Percentiles rank a stretch among this genome's conserved stretches.
These are phyloP conservation scores for Tylopilus rubrobrunneus DNA, from an alignment of 768 basidiomycete species.

Conservation along the genomic window DNA sequence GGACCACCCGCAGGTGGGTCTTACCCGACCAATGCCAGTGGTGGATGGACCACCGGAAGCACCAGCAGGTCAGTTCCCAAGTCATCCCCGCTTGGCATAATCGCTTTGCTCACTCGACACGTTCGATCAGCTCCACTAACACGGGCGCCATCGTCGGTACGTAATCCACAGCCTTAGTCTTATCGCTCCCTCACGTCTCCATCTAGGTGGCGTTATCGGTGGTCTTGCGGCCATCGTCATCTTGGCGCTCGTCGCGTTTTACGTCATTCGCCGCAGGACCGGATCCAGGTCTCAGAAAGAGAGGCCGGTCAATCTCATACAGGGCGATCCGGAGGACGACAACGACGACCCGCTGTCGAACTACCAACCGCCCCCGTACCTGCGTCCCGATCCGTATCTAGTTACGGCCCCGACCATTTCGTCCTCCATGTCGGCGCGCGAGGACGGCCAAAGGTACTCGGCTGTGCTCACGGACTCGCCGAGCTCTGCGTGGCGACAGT, in stretches of 20 bases:
- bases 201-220: constrained; percentile 50
- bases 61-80: constrained; percentile 24
- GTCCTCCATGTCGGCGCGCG: constrained; percentile 32
- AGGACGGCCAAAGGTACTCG: constrained; percentile 20
- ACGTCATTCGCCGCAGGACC: constrained; percentile 48
- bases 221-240: constrained; percentile 50
- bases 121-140: constrained; percentile 30
- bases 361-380: constrained; percentile 63
- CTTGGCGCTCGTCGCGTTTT: constrained; percentile 39
- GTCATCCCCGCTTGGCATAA: neutral
- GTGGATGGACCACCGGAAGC: constrained; percentile 28
- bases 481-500: constrained; percentile 23
- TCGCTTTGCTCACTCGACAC: neutral
- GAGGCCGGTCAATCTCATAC: constrained; percentile 64
- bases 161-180: constrained; percentile 4
- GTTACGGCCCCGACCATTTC: constrained; percentile 58
- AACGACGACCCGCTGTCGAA: constrained; percentile 30
- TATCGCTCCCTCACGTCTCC: constrained; percentile 5
- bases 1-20: constrained; percentile 72
- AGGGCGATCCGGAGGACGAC: constrained; percentile 51
- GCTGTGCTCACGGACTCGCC: constrained; percentile 16
- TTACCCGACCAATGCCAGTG: constrained; percentile 54
- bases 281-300: constrained; percentile 42
- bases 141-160: constrained; percentile 50
- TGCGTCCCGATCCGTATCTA: constrained; percentile 73